Evolutionary conservation across 495 filamentous ascomycete genomes (phyloP), one percentile per base, ranked within the genome.

Genomic region (Acidiella bohemica): DNA sequence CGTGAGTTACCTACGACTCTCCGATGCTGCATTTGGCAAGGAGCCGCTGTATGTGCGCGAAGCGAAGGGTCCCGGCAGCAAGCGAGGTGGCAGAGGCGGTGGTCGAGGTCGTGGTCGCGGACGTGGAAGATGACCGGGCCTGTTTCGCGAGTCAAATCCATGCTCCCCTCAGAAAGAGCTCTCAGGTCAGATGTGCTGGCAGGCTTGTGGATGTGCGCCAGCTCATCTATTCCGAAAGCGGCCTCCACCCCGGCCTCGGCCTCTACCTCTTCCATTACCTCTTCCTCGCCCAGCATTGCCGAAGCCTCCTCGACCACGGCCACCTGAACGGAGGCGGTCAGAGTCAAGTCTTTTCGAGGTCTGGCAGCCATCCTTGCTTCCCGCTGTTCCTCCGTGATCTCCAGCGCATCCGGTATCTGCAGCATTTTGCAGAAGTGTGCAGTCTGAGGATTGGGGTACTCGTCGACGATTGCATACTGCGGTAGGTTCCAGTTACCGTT

Each of bases 381-480:
- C 9, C 22, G 36, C 34, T 41, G 25, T 2, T 80, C 80, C 6
- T 82, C 75, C 2, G 55, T 75, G 0, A 77, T 64, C 45, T 73
- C 63, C 63, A 93, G 93, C 28, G 72, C 67, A 59, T 96, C 87
- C 21, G 68, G 63, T 26, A 95, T 81, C 3, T 73, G 74, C 1
- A 94, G 32, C 41, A 94, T 55, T 37, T 74, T 65, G 55, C 90
- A 95, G 58, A 90, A 96, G 13, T 59, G 53, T 5, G 59, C 59
- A 7, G 84, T 95, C 59, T 95, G 87, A 4, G 76, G 73, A 54
- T 86, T 95, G 10, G 65, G 80, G 55, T 84, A 92, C 59, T 92
- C 85, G 7, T 32, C 5, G 11, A 53, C 50, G 10, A 0, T 41
- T 41, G 5, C 60, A 59, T 35, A 55, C 36, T 49, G 39, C 34